Conservation (phyloP, 2,329 filamentous ascomycete genomes). For the Coniochaeta hoffmannii region DNA sequence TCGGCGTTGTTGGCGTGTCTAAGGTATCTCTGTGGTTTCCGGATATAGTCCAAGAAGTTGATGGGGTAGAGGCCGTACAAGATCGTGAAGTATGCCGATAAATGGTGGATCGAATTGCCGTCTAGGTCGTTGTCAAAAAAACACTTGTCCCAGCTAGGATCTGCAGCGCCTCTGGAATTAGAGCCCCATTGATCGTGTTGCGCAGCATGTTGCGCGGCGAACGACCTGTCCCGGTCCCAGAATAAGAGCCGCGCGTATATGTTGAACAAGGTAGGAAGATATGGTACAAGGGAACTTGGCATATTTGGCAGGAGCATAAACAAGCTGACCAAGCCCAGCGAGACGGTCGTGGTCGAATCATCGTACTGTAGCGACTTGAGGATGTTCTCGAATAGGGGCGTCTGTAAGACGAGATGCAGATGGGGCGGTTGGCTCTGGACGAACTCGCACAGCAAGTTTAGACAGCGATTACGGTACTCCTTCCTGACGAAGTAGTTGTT, state of each 20-base stretch:
- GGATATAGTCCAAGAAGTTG: slow-evolving; percentile 80
- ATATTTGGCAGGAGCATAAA: slow-evolving; percentile 81
- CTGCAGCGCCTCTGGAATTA: slow-evolving; percentile 13
- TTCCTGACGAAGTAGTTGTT: slow-evolving; percentile 59
- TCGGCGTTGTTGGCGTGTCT: slow-evolving; percentile 66
- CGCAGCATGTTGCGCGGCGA: slow-evolving; percentile 28
- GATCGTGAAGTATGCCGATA: slow-evolving; percentile 72
- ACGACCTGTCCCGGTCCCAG: slow-evolving; percentile 56
- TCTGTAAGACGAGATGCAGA: slow-evolving; percentile 65
- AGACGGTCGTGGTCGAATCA: slow-evolving; percentile 70
- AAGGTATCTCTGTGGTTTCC: slow-evolving; percentile 72
- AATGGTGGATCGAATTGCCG: slow-evolving; percentile 55
- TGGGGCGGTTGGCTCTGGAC: slow-evolving; percentile 73
- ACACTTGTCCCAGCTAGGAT: slow-evolving; percentile 56
- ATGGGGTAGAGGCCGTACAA: slow-evolving; percentile 78
- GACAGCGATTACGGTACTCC: slow-evolving; percentile 53
- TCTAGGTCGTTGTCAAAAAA: slow-evolving; percentile 55
- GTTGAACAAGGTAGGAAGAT: slow-evolving; percentile 69
- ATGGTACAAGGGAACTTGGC: slow-evolving; percentile 60
- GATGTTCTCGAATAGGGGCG: slow-evolving; percentile 62
- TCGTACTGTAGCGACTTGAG: slow-evolving; percentile 70
- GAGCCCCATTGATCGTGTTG: slow-evolving; percentile 21
- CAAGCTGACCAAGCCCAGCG: slow-evolving; percentile 64
- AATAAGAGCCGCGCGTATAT: slow-evolving; percentile 75
- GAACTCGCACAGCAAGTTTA: slow-evolving; percentile 65